Evolutionary conservation across 2,329 filamentous ascomycete genomes (phyloP).

Genomic region (Didymella arachidicola): DNA sequence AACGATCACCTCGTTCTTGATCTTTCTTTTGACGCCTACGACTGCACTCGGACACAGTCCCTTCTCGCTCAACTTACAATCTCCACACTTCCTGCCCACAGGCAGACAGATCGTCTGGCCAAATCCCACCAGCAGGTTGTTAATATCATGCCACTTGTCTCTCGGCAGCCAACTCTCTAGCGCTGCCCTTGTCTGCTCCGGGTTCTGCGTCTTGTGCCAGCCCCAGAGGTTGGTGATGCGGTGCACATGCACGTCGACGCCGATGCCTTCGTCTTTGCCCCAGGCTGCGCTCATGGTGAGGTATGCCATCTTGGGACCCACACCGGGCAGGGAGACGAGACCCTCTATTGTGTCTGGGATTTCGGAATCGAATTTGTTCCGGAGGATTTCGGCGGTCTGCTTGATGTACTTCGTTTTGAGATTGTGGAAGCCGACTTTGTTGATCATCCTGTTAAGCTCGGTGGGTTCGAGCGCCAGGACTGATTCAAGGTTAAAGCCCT

Average conservation of each 20-base stretch:
- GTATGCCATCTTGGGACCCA: slow-evolving; percentile 95
- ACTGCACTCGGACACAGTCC: slow-evolving; percentile 73
- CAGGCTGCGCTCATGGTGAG: slow-evolving; percentile 81
- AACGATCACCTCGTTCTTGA: slow-evolving; percentile 53
- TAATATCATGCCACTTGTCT: slow-evolving; percentile 92
- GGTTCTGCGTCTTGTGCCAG: slow-evolving; percentile 82
- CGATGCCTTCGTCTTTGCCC: slow-evolving; percentile 77
- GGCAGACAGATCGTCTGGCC: slow-evolving; percentile 88
- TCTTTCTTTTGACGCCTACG: slow-evolving; percentile 59
- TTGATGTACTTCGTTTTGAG: slow-evolving; percentile 90
- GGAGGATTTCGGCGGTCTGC: slow-evolving; percentile 73
- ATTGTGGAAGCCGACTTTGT: slow-evolving; percentile 90
- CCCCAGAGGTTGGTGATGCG: slow-evolving; percentile 94
- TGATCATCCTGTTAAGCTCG: slow-evolving; percentile 76
- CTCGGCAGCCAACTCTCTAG: slow-evolving; percentile 83
- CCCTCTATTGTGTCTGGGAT: slow-evolving; percentile 81
- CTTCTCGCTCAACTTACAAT: slow-evolving; percentile 79
- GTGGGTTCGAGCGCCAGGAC: slow-evolving; percentile 75
- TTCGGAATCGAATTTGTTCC: slow-evolving; percentile 74
- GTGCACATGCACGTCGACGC: slow-evolving; percentile 94
- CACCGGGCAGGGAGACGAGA: slow-evolving; percentile 79
- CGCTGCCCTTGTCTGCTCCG: slow-evolving; percentile 79
- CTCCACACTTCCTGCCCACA: slow-evolving; percentile 79
- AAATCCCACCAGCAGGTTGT: slow-evolving; percentile 84
- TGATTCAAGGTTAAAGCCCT: slow-evolving; percentile 74